Evolutionary conservation across 2,329 filamentous ascomycete genomes (phyloP), one percentile per base, ranked within the genome.

Genomic region (Pseudogymnoascus pannorum): DNA sequence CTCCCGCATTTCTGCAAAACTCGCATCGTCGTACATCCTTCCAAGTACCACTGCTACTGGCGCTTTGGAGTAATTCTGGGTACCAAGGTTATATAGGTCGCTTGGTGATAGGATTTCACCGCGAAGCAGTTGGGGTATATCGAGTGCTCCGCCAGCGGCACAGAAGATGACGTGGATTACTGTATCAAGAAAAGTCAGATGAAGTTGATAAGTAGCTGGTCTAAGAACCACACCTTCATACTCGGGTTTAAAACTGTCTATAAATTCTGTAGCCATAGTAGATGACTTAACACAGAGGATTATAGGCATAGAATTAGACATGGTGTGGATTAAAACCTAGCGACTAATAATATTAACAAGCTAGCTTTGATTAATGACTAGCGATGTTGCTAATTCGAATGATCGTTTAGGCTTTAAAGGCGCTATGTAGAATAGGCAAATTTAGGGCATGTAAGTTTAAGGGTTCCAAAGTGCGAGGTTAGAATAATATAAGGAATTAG

Each of bases 1-100:
- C 16, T 64, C 57, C 24, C 54, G 42, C 63, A 67, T 65, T 24
- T 61, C 57, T 12, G 64, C 58, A 5, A 66, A 58, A n/a, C 57
- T 58, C n/a, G 11, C 24, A 54, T 67, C 64, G 31, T 63, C 61
- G 40, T 66, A 67, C 7, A 60, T 57, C n/a, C 48, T 61, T 12
- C 60, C 62, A 22, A 33, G 33, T 8, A 64, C 40, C 12, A 64
- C 44, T 2, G 63, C 63, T 33, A 54, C 40, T 20, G 61, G 51
- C 2, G 9, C 8, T 12, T 44, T 59, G 11, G 40, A 24, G 57
- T 62, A 64, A 33, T 64, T 63, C 14, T 60, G 54, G n/a, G 63
- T 54, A 18, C 63, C 63, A 18, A 64, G 35, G 22, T 61, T 57
- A 42, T 42, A 2, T 22, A 1, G 38, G n/a, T 58, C 59, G 8